These are phyloP conservation scores for Myxozyma vanderwaltii DNA, from an alignment of 805 yeast genomes.

Conservation along the genomic window DNA sequence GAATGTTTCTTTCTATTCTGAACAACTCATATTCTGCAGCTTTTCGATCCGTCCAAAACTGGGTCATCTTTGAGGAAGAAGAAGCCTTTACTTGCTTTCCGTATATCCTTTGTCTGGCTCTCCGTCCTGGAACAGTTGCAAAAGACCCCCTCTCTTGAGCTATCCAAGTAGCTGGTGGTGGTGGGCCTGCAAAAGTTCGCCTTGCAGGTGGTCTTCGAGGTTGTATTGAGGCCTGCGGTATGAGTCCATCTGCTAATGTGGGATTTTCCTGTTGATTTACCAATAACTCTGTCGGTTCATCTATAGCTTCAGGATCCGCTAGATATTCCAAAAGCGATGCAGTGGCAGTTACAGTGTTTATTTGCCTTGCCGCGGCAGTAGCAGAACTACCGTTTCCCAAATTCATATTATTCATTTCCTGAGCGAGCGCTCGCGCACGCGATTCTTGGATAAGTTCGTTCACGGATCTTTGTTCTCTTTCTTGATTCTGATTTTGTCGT, in stretches of 20 bases:
- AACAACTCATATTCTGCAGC: slow-evolving; percentile 10
- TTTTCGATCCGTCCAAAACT: not conserved
- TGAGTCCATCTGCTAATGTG: not conserved
- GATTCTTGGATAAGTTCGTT: slow-evolving; percentile 30
- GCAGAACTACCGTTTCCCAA: slow-evolving; percentile 5
- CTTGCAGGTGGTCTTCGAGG: slow-evolving; percentile 6
- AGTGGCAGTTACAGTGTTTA: not conserved
- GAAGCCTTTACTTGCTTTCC: not conserved
- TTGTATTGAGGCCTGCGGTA: not conserved
- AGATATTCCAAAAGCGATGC: slow-evolving; percentile 21
- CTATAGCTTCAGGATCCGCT: slow-evolving; percentile 16
- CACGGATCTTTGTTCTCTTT: slow-evolving; percentile 16
- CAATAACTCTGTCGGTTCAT: not conserved
- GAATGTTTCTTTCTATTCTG: slow-evolving; percentile 9
- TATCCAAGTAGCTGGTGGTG: slow-evolving; percentile 33
- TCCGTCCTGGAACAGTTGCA: slow-evolving; percentile 16
- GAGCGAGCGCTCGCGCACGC: slow-evolving; percentile 19
- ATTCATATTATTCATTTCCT: slow-evolving; percentile 2
- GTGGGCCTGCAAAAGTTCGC: slow-evolving; percentile 31
- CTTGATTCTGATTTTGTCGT: slow-evolving; percentile 11
- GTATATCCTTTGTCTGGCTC: not conserved
- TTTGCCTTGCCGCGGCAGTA: not conserved
- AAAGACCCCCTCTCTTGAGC: slow-evolving; percentile 18
- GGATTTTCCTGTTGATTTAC: not conserved
- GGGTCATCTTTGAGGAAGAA: not conserved